Base-by-base conservation (phyloP, 2,329 filamentous ascomycete genomes). In the Rhytidhysteron rufulum region DNA sequence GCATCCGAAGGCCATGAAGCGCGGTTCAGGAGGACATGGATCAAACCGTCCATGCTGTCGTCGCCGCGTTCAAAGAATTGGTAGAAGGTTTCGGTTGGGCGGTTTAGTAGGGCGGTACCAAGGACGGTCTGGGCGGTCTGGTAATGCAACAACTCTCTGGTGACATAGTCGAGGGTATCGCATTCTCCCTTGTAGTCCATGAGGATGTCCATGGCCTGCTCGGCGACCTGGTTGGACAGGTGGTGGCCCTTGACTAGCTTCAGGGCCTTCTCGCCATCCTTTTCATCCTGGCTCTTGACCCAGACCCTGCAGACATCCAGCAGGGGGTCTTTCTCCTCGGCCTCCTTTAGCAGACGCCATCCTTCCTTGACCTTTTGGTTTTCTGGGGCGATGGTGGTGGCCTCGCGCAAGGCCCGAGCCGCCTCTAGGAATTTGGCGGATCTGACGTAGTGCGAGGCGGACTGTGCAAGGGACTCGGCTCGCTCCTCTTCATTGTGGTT, bases 61-160 rank as follows among this genome's bases (percentile, higher is more conserved):
- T 72, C 66, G 18, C 72, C 72, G 13, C 66, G 62, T 37, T 65
- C 61, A 39, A 68, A 74, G 30, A 73, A 50, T 39, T 62, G 59
- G 29, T 68, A 63, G 51, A 71, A 74, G 18, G 63, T 63, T 22
- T 63, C 55, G 4, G 69, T 72, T 11, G 69, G 63, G 29, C 62
- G 57, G 10, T 64, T 52, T 18, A 54, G 45, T 25, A 73, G 53
- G 4, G 57, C 57, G 22, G 50, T 54, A 5, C 62, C 68, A n/a
- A 74, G 54, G 37, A 55, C 57, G 42, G 53, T 62, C 43, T 68
- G 64, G 6, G 68, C 70, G 19, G 64, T 62, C 4, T 44, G 41
- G 36, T 59, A 52, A 31, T 54, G 53, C 39, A 70, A 33, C 6
- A 70, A 45, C 36, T 62, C 59, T 25, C 63, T 62, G 2, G 65